Base-by-base conservation (phyloP, 2,329 filamentous ascomycete genomes). In the Aureobasidium uvarum region DNA sequence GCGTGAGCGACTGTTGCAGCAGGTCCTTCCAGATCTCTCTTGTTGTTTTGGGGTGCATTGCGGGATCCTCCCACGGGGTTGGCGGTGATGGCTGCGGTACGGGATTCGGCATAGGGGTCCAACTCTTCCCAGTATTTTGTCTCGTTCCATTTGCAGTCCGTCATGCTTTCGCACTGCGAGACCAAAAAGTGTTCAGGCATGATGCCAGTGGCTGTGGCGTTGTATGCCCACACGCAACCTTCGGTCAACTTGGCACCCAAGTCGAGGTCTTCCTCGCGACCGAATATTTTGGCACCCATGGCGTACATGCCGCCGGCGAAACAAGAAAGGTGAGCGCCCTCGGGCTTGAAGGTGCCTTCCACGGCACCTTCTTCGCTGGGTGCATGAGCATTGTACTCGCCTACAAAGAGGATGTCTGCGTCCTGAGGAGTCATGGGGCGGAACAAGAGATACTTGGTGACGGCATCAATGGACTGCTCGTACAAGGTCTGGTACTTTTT, bases 401-500 rank as follows among this genome's bases (percentile, higher is more conserved):
- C 89, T 0, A 90, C 85, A 67, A 95, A 86, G 2, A 95, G 81
- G n/a, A 95, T 84, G 67, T 94, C 85, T 60, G 84, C 84, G 62
- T 85, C 80, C 36, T 85, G 83, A 7, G 86, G 84, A 23, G 86
- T 84, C 85, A 95, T 89, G 0, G 92, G 92, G 5, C 89, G 84
- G 77, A 86, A 96, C 66, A 96, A 85, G 11, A 96, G 81, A 74
- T 90, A 84, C 69, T 91, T 83, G 69, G 89, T 89, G 41, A 89
- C 85, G 0, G 86, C 86, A 5, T 88, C 84, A 36, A 88, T 84
- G 4, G 86, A 84, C 65, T 84, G 85, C 66, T 88, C 81, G 73
- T 96, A 92, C 77, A 96, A 84, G 23, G 83, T 83, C 67, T 83
- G 81, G 75, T 96, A 96, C 73, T 92, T 90, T 36, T 83, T 78